phyloP scores from a whole-genome alignment of 768 basidiomycete species.

The Suillus ampliporus region DNA sequence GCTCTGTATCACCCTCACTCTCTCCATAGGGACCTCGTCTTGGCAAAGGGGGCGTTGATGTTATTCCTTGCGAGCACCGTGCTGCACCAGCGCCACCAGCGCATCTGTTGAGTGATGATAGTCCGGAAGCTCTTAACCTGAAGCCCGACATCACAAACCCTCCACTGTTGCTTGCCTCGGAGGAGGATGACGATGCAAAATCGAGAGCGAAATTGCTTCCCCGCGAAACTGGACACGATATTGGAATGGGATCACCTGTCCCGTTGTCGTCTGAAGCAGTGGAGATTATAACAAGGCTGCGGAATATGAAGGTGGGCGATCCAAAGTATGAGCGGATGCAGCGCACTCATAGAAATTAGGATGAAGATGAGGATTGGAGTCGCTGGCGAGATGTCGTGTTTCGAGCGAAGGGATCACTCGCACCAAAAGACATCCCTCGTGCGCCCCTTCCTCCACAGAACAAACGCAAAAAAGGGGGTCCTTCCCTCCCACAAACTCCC shows the following conservation, averaged over 20 bases:
- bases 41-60: slow-evolving; percentile 84
- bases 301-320: slow-evolving; percentile 77
- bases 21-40: slow-evolving; percentile 63
- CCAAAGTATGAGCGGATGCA: neutral
- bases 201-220: slow-evolving; percentile 59
- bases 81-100: slow-evolving; percentile 61
- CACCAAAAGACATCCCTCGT: slow-evolving; percentile 34
- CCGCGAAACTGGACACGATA: slow-evolving; percentile 85
- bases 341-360: slow-evolving; percentile 46
- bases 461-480: slow-evolving; percentile 60
- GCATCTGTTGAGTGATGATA: slow-evolving; percentile 43
- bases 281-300: slow-evolving; percentile 73
- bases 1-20: neutral
- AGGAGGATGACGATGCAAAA: slow-evolving; percentile 13
- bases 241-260: slow-evolving; percentile 87
- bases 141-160: neutral
- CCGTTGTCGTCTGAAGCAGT: slow-evolving; percentile 80
- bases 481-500: neutral
- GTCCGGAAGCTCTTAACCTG: slow-evolving; percentile 49
- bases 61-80: slow-evolving; percentile 69
- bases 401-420: slow-evolving; percentile 68
- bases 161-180: neutral
- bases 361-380: slow-evolving; percentile 88
- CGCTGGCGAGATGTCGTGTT: slow-evolving; percentile 89
- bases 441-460: slow-evolving; percentile 65